A percentile compares a stretch with the other conserved stretches of the same genome.
Conservation (phyloP, 345 rosid genomes). For the Excoecaria cochinchinensis region DNA sequence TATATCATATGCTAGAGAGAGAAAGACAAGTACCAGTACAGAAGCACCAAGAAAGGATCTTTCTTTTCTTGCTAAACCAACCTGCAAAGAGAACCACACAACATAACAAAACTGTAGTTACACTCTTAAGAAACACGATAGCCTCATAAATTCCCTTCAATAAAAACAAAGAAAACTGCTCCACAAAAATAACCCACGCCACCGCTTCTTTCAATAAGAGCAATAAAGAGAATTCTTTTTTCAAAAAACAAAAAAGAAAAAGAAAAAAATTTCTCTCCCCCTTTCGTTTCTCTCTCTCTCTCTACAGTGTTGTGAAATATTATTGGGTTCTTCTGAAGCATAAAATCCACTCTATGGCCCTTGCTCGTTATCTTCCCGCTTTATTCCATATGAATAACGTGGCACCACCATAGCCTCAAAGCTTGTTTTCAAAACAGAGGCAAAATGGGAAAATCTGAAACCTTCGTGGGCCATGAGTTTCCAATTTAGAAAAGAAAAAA, state of each 20-base stretch:
- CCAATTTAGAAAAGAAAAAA: neutral
- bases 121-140: conserved; percentile 32
- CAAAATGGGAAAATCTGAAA: neutral
- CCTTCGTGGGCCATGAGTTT: conserved; percentile 7
- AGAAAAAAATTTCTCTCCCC: neutral
- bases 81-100: conserved; percentile 73
- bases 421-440: neutral
- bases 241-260: no score
- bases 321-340: conserved; percentile 20
- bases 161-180: conserved; percentile 22
- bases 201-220: conserved; percentile 9
- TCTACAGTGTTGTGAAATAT: neutral
- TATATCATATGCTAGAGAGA: conserved; percentile 2
- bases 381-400: conserved; percentile 44
- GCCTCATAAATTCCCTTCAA: conserved; percentile 51
- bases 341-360: conserved; percentile 23
- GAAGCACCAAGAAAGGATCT: conserved; percentile 50
- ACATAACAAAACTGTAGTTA: conserved; percentile 16
- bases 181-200: conserved; percentile 32
- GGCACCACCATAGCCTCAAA: conserved; percentile 43
- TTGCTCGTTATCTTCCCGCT: conserved; percentile 42
- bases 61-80: conserved; percentile 43
- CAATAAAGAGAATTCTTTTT: neutral
- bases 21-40: conserved; percentile 33
- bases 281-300: neutral